phyloP scores from a whole-genome alignment of 1,284 basidiomycete species.

The Cryptococcus deneoformans region DNA sequence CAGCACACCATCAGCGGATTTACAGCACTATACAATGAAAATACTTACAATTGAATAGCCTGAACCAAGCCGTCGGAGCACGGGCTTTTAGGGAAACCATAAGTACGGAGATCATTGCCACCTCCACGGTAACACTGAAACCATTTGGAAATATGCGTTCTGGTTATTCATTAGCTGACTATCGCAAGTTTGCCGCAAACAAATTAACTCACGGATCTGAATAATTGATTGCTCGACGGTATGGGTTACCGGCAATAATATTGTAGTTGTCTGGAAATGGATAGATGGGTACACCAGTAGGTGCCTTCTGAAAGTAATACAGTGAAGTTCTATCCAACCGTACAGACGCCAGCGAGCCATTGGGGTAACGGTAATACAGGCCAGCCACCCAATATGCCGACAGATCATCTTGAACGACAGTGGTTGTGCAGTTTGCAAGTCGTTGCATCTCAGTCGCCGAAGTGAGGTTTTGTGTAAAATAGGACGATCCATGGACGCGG shows the following conservation, averaged over 20 bases:
- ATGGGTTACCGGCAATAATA: slow-evolving; percentile 18
- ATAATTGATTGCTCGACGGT: slow-evolving; percentile 12
- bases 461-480: slow-evolving; percentile 18
- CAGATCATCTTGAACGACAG: slow-evolving; percentile 27
- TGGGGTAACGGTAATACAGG: slow-evolving; percentile 21
- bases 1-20: background rate
- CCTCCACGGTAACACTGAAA: slow-evolving; percentile 20
- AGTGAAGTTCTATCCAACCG: slow-evolving; percentile 17
- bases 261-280: slow-evolving; percentile 28
- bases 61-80: slow-evolving; percentile 15
- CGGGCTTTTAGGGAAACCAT: slow-evolving; percentile 17
- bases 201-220: slow-evolving; percentile 13
- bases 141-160: slow-evolving; percentile 8
- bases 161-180: background rate
- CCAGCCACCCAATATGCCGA: slow-evolving; percentile 27
- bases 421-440: slow-evolving; percentile 24
- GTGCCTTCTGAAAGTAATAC: slow-evolving; percentile 27
- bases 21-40: background rate
- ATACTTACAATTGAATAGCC: slow-evolving; percentile 17
- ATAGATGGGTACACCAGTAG: slow-evolving; percentile 19
- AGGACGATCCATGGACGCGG: slow-evolving; percentile 23
- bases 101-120: slow-evolving; percentile 11
- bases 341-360: slow-evolving; percentile 16
- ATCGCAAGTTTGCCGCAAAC: background rate
- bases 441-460: slow-evolving; percentile 13